A percentile compares a stretch with the other conserved stretches of the same genome.
Evolutionary conservation across 768 basidiomycete genomes (phyloP).

Genomic region (Aureoboletus auriporus): DNA sequence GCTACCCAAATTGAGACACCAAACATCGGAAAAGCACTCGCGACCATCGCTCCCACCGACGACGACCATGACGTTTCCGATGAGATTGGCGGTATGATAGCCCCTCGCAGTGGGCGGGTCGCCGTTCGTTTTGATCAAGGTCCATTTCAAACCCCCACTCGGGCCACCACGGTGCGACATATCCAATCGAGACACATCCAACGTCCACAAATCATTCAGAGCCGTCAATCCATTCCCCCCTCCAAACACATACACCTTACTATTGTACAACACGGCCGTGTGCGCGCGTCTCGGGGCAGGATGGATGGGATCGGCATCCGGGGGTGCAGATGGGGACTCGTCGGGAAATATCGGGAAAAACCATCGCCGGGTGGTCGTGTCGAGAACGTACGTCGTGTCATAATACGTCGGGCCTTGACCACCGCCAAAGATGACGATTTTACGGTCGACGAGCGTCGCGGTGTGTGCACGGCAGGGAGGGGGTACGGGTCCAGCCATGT

Average conservation of each 20-base stretch:
- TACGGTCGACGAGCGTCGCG: constrained; percentile 76
- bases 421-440: constrained; percentile 82
- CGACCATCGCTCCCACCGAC: constrained; percentile 90
- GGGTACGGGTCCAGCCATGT: constrained; percentile 72
- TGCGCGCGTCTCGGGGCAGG: constrained; percentile 83
- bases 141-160: constrained; percentile 47
- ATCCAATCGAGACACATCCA: constrained; percentile 57
- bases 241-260: constrained; percentile 82
- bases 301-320: constrained; percentile 17
- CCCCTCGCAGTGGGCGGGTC: constrained; percentile 64
- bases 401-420: constrained; percentile 82
- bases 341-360: constrained; percentile 38
- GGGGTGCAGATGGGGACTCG: constrained; percentile 5
- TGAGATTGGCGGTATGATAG: constrained; percentile 88
- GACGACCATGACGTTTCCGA: constrained; percentile 82
- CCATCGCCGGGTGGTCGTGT: constrained; percentile 73
- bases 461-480: constrained; percentile 87
- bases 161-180: constrained; percentile 16
- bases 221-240: constrained; percentile 94
- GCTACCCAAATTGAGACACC: constrained; percentile 82
- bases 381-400: constrained; percentile 77
- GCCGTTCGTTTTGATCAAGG: constrained; percentile 52
- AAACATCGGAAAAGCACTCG: constrained; percentile 85
- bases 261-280: constrained; percentile 69
- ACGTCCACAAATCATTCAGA: constrained; percentile 84